Evolutionary conservation across 1,284 basidiomycete genomes (phyloP).

Genomic region (Cystobasidiaceae sp.): DNA sequence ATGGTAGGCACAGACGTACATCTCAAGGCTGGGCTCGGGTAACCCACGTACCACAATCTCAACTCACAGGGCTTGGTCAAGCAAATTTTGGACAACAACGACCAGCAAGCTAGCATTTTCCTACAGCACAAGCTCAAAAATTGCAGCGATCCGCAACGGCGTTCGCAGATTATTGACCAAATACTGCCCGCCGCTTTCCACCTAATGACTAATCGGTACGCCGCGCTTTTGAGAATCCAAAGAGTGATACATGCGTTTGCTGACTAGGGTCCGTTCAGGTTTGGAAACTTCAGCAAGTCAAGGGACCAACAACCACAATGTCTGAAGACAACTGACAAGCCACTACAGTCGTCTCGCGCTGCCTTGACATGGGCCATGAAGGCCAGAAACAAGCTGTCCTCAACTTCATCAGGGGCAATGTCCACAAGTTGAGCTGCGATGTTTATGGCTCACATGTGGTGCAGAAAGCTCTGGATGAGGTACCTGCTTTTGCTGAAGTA

Average conservation of each 20-base stretch:
- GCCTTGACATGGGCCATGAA: conserved; percentile 17
- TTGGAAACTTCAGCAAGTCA: conserved; percentile 29
- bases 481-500: conserved; percentile 4
- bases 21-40: background rate
- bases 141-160: conserved; percentile 1
- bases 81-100: conserved; percentile 27
- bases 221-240: background rate
- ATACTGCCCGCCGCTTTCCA: conserved; percentile 8
- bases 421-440: conserved; percentile 11
- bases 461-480: conserved; percentile 16
- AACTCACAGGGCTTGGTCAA: conserved; percentile 13
- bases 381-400: conserved; percentile 6
- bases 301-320: too few relatives aligned
- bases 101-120: conserved; percentile 31
- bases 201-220: conserved; percentile 20
- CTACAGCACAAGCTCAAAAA: conserved; percentile 30
- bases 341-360: conserved; percentile 19
- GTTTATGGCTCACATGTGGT: conserved; percentile 30
- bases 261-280: conserved; percentile 9
- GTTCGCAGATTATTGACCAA: conserved; percentile 18
- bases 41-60: background rate
- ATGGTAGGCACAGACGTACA: background rate
- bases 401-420: conserved; percentile 2
- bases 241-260: background rate
- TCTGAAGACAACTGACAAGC: too few relatives aligned